phyloP scores from a whole-genome alignment of 208 protist species.

The Trypanosoma lewisi region DNA sequence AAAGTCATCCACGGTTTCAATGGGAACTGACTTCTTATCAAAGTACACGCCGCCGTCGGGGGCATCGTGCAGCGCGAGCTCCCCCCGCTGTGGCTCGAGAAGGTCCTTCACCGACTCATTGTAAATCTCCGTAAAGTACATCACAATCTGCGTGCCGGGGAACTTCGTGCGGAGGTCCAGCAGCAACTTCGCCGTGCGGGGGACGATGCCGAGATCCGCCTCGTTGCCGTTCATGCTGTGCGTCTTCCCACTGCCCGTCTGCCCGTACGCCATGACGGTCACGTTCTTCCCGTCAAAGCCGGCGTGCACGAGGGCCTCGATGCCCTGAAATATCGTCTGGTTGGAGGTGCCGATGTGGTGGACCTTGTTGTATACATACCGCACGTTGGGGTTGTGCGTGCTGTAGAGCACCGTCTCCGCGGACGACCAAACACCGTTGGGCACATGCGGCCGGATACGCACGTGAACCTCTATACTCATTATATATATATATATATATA shows the following conservation, averaged over 20 bases:
- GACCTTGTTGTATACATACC: slow-evolving; percentile 86
- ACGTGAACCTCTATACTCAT: slow-evolving; percentile 91
- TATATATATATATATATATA: background rate
- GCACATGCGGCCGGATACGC: slow-evolving; percentile 65
- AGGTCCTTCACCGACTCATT: slow-evolving; percentile 83
- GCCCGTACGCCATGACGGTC: slow-evolving; percentile 92
- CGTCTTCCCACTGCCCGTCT: slow-evolving; percentile 91
- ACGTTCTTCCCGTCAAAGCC: slow-evolving; percentile 90
- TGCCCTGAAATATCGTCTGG: slow-evolving; percentile 67
- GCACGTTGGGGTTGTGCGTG: slow-evolving; percentile 69
- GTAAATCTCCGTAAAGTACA: slow-evolving; percentile 79
- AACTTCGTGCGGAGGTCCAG: slow-evolving; percentile 53
- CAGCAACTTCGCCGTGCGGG: slow-evolving; percentile 53
- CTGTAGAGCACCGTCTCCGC: slow-evolving; percentile 85
- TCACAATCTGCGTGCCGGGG: slow-evolving; percentile 32
- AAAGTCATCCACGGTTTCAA: slow-evolving; percentile 71
- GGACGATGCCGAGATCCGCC: slow-evolving; percentile 28
- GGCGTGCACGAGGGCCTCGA: slow-evolving; percentile 61
- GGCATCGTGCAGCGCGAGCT: slow-evolving; percentile 35
- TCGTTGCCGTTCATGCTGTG: slow-evolving; percentile 86
- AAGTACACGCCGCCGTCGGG: slow-evolving; percentile 27
- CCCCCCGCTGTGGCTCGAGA: slow-evolving; percentile 32
- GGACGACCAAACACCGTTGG: slow-evolving; percentile 71
- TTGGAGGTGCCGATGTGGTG: slow-evolving; percentile 77
- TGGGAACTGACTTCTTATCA: slow-evolving; percentile 46